Evolutionary conservation across 2,329 filamentous ascomycete genomes (phyloP).

Genomic region (Alternaria arbusti): DNA sequence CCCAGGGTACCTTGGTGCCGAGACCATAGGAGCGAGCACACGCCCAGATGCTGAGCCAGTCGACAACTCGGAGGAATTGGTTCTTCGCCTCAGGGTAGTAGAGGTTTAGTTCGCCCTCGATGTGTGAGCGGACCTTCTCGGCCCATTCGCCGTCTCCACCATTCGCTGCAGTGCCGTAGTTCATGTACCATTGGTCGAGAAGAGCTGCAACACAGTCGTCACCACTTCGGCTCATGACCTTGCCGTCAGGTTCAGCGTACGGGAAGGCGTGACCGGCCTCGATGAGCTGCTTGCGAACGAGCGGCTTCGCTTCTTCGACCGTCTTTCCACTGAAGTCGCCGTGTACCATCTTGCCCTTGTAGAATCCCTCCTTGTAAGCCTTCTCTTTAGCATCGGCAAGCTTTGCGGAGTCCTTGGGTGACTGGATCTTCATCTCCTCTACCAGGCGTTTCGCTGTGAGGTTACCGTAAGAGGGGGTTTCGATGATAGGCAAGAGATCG

Average conservation of each 20-base stretch:
- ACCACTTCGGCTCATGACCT: slow-evolving; percentile 85
- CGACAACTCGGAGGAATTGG: slow-evolving; percentile 79
- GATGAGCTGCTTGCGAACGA: slow-evolving; percentile 79
- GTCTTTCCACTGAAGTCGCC: slow-evolving; percentile 88
- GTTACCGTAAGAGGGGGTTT: slow-evolving; percentile 84
- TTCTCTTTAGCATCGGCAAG: slow-evolving; percentile 93
- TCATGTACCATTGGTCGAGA: slow-evolving; percentile 97
- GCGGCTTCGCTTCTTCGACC: slow-evolving; percentile 85
- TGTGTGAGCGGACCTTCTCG: slow-evolving; percentile 61
- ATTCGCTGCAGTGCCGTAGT: slow-evolving; percentile 73
- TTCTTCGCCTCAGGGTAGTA: slow-evolving; percentile 68
- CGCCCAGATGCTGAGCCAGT: slow-evolving; percentile 88
- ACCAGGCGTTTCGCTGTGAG: slow-evolving; percentile 82
- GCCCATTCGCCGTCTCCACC: slow-evolving; percentile 83
- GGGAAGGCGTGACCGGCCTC: slow-evolving; percentile 81
- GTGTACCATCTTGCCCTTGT: slow-evolving; percentile 87
- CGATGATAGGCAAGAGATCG: slow-evolving; percentile 79
- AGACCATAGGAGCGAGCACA: slow-evolving; percentile 91
- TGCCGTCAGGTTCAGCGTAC: slow-evolving; percentile 89
- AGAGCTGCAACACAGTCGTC: slow-evolving; percentile 93
- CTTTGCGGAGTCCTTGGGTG: slow-evolving; percentile 90
- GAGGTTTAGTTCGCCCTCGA: slow-evolving; percentile 71
- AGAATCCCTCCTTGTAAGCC: slow-evolving; percentile 97
- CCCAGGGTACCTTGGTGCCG: slow-evolving; percentile 94
- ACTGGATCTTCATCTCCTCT: slow-evolving; percentile 94